phyloP scores from a whole-genome alignment of 352 stramenopile genomes.

The Achlya hypogyna region DNA sequence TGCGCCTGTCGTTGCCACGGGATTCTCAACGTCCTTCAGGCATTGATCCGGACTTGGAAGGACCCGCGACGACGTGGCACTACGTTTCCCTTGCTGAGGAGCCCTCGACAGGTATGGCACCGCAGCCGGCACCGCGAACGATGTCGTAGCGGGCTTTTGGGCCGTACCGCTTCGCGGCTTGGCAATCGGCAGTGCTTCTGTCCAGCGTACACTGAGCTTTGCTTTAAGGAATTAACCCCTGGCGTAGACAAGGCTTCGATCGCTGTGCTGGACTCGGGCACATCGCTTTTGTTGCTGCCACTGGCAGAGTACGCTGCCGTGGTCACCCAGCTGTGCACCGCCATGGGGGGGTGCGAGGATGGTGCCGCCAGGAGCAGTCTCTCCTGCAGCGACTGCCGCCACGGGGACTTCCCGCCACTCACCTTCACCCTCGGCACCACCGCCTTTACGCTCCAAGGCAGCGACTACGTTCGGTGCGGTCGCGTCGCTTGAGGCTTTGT shows the following conservation, averaged over 20 bases:
- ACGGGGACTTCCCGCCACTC: slow-evolving; percentile 44
- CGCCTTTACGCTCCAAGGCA: slow-evolving; percentile 35
- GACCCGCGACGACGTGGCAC: slow-evolving; percentile 32
- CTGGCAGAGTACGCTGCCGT: slow-evolving; percentile 31
- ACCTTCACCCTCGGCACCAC: slow-evolving; percentile 33
- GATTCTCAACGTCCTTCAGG: slow-evolving; percentile 15
- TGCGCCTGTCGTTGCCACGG: neutral
- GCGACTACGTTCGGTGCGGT: slow-evolving; percentile 41
- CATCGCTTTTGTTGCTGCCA: slow-evolving; percentile 50
- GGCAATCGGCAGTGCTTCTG: neutral
- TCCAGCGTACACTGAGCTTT: neutral
- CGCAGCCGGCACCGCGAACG: neutral
- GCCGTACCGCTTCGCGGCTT: slow-evolving; percentile 33
- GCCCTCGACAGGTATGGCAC: slow-evolving; percentile 19
- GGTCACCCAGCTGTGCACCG: slow-evolving; percentile 30
- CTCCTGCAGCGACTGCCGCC: slow-evolving; percentile 33
- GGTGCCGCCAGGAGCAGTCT: slow-evolving; percentile 32
- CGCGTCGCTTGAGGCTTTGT: neutral
- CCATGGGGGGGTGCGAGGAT: slow-evolving; percentile 26
- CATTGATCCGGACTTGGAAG: slow-evolving; percentile 32
- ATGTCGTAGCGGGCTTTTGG: slow-evolving; percentile 41
- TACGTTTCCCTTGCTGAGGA: slow-evolving; percentile 40
- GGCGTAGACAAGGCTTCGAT: slow-evolving; percentile 24
- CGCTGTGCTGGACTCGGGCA: slow-evolving; percentile 59
- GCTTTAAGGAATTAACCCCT: neutral